phyloP scores from a whole-genome alignment of 192 early-diverging fungal species.

The Cetraspora pellucida region DNA sequence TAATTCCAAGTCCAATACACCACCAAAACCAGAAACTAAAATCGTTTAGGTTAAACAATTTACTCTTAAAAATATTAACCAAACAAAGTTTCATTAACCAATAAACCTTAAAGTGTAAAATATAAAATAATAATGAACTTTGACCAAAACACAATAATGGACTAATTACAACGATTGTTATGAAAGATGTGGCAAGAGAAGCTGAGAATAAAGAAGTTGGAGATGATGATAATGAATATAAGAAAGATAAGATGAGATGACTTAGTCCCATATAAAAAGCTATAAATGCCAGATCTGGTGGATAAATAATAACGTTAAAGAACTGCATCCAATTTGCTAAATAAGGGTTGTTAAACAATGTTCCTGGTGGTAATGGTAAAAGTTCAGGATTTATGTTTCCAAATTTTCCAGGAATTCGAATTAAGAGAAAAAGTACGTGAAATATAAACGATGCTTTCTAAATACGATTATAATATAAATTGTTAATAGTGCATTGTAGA shows the following conservation, averaged over 20 bases:
- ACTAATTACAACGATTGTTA: background rate
- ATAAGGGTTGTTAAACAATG: background rate
- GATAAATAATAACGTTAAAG: background rate
- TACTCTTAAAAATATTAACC: background rate
- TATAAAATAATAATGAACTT: conserved; percentile 9
- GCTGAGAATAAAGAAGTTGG: background rate
- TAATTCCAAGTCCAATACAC: background rate
- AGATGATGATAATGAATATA: background rate
- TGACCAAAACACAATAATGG: conserved; percentile 2
- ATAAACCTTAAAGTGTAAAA: background rate
- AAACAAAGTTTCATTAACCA: background rate
- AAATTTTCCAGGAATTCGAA: conserved; percentile 11
- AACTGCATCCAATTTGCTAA: background rate
- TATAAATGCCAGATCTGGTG: background rate
- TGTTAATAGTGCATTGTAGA: no score
- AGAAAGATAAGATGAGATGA: background rate
- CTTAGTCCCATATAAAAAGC: background rate
- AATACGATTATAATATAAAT: background rate
- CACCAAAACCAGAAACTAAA: background rate
- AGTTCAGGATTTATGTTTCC: conserved; percentile 11
- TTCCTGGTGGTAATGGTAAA: background rate
- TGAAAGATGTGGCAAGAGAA: background rate
- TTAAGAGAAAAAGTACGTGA: background rate
- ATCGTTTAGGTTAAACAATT: background rate
- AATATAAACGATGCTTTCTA: background rate